Base-by-base conservation (phyloP, 176 grass and related monocot species). In the Triticum timopheevii region DNA sequence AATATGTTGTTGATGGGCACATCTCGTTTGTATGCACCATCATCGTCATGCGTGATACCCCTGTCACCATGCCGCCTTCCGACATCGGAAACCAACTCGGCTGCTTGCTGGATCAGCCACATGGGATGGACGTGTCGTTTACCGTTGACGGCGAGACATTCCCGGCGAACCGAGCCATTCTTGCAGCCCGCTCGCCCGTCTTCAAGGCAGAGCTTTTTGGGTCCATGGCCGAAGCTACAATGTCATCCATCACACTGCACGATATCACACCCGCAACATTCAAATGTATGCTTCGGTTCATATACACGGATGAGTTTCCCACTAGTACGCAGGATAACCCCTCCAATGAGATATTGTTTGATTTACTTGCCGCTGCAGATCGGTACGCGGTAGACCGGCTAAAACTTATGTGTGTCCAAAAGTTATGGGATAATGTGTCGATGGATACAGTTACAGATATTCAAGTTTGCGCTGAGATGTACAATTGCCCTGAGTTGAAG, bases 301-400 rank as follows among this genome's bases (percentile, higher is more conserved):
- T 92, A 27, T 92, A 92, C 65, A 90, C 85, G 0, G 90, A 95
- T 49, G 25, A 25, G 13, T 76, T 90, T 31, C 78, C 30, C 0
- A 49, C 72, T 10, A 47, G 56, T 7, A 52, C 49, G 8, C 1
- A n/a, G 2, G 49, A 44, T 52, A 52, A 6, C 10, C 42, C 17
- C 0, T 50, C 76, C 1, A 6, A 3, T 5, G 28, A 27, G 13
- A 1, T 73, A 22, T 6, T 81, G 0, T 28, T 3, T 6, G 13
- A 30, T n/a, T 10, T 84, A 17, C 82, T 95, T 11, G 87, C 65
- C 17, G 88, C 85, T 7, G 93, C 93, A 2, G 93, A 95, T 62
- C 85, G 87, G 2, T 95, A 92, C 13, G 87, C 77, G 0, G 22
- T 95, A 62, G 87, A 95, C 8, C 66, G 87, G 6, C 45, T 94